A percentile compares a stretch with the other conserved stretches of the same genome.
These are phyloP conservation scores for Picea sitchensis DNA, from an alignment of 75 land plant genomes.

Conservation along the genomic window DNA sequence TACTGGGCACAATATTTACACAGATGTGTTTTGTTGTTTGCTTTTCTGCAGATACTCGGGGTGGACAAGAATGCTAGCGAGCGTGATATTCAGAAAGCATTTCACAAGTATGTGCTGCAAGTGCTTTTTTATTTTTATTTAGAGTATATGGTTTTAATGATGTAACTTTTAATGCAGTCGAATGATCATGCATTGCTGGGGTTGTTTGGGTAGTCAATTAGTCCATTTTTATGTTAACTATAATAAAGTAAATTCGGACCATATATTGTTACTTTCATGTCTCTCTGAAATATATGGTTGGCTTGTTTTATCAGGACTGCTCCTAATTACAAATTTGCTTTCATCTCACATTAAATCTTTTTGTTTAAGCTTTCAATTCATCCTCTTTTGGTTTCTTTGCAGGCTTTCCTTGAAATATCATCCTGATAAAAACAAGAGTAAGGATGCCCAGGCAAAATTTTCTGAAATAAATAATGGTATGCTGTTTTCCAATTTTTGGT, in stretches of 20 bases:
- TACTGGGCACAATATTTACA: not conserved
- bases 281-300: not conserved
- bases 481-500: not conserved
- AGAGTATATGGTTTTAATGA: not conserved
- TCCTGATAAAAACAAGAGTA: conserved; percentile 91
- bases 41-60: conserved; percentile 68
- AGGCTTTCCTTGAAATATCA: conserved; percentile 96
- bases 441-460: conserved; percentile 83
- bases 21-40: not conserved
- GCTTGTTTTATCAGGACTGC: not conserved
- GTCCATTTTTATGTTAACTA: not conserved
- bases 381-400: conserved; percentile 13
- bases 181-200: not conserved
- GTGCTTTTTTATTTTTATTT: not conserved
- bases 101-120: conserved; percentile 69
- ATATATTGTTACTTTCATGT: not conserved
- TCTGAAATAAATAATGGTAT: conserved; percentile 93
- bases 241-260: not conserved
- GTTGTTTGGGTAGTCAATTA: not conserved
- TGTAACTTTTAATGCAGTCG: not conserved
- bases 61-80: conserved; percentile 87
- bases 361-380: not conserved
- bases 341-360: not conserved
- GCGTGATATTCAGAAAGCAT: conserved; percentile 96
- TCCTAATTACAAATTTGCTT: not conserved